Conservation (phyloP, 2,329 filamentous ascomycete species). For the Xylariomycetidae sp. region DNA sequence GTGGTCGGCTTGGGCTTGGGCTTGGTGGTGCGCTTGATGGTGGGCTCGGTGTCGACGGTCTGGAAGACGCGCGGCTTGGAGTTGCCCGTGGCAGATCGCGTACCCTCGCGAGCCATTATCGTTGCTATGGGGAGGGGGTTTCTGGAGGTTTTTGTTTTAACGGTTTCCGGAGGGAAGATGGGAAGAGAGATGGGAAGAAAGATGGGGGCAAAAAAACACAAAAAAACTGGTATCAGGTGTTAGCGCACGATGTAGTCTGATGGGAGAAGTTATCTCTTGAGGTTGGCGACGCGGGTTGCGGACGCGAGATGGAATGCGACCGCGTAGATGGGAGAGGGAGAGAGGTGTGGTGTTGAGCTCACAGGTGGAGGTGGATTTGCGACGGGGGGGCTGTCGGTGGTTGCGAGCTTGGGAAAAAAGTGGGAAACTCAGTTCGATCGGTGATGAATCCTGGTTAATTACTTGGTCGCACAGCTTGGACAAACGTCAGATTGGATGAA, state of each 20-base stretch:
- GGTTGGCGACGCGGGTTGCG: slow-evolving; percentile 18
- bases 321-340: slow-evolving; percentile 7
- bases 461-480: no score
- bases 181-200: slow-evolving; percentile 3
- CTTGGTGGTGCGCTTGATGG: slow-evolving; percentile 36
- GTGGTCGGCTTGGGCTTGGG: slow-evolving; percentile 22
- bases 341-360: no score
- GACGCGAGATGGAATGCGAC: slow-evolving; percentile 27
- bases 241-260: slow-evolving; percentile 17
- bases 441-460: no score
- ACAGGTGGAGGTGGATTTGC: no score
- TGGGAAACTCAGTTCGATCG: no score
- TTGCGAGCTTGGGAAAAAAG: no score
- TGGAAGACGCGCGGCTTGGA: slow-evolving; percentile 48
- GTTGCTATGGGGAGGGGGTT: slow-evolving; percentile 2
- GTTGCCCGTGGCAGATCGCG: slow-evolving; percentile 48
- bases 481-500: no score
- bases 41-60: slow-evolving; percentile 42
- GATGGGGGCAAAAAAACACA: slow-evolving; percentile 2
- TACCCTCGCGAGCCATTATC: slow-evolving; percentile 47
- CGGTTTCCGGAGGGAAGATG: not conserved
- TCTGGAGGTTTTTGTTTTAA: no score
- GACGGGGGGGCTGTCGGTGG: no score
- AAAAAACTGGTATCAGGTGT: slow-evolving; percentile 17
- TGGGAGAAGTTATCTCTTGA: slow-evolving; percentile 2